Conservation (phyloP, 805 yeast genomes). For the Candida schatavii region DNA sequence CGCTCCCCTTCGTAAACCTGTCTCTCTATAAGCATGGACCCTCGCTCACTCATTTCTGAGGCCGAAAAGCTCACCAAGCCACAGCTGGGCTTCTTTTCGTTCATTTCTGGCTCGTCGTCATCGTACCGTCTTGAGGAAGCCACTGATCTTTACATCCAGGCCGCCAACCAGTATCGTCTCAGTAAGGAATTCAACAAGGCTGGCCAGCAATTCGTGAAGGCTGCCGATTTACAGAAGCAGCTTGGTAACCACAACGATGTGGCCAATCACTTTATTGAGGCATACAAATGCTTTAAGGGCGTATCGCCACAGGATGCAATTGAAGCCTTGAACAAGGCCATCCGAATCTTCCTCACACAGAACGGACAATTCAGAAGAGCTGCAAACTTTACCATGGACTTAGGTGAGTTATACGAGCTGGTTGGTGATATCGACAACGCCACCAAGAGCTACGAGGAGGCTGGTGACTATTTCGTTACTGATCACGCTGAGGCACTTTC, state of each 20-base stretch:
- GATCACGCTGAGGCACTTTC: slow-evolving; percentile 92
- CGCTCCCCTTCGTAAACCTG: no score
- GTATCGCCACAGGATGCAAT: slow-evolving; percentile 78
- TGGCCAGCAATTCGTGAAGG: slow-evolving; percentile 80
- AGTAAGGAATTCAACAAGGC: slow-evolving; percentile 72
- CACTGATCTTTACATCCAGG: slow-evolving; percentile 83
- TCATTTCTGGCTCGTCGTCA: slow-evolving; percentile 60
- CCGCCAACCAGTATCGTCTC: slow-evolving; percentile 85
- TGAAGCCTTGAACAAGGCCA: slow-evolving; percentile 69
- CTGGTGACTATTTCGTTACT: slow-evolving; percentile 93
- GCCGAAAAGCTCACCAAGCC: slow-evolving; percentile 50
- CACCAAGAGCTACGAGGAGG: slow-evolving; percentile 75
- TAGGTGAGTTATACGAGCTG: slow-evolving; percentile 82
- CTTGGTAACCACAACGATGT: slow-evolving; percentile 86
- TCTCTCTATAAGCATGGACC: slow-evolving; percentile 34
- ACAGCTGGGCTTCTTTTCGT: slow-evolving; percentile 65
- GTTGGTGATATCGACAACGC: slow-evolving; percentile 68
- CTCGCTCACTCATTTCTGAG: slow-evolving; percentile 42
- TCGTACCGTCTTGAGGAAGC: slow-evolving; percentile 83
- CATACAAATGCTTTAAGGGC: slow-evolving; percentile 79
- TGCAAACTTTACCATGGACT: slow-evolving; percentile 88
- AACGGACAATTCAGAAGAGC: slow-evolving; percentile 96
- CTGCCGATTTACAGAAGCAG: slow-evolving; percentile 74
- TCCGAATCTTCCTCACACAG: slow-evolving; percentile 71
- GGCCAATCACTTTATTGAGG: slow-evolving; percentile 85